A percentile compares a stretch with the other conserved stretches of the same genome.
These are phyloP conservation scores for Blepharisma stoltei DNA, from an alignment of 73 alveolate species.

Conservation along the genomic window DNA sequence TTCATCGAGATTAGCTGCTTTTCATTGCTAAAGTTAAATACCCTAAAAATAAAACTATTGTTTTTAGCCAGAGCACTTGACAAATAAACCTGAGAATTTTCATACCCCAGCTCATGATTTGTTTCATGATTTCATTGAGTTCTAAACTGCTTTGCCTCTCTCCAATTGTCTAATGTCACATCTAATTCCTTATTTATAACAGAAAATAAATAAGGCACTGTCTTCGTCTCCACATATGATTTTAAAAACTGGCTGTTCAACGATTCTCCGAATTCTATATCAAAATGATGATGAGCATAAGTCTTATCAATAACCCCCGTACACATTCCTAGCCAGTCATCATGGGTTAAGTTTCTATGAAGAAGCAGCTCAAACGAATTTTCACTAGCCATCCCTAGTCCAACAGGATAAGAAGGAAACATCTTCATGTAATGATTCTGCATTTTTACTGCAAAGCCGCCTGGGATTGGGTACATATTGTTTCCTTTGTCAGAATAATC, in stretches of 20 bases:
- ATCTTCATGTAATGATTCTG: neutral
- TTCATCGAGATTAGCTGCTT: no score
- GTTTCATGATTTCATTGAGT: no score
- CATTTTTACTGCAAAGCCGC: neutral
- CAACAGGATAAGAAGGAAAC: neutral
- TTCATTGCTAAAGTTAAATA: no score
- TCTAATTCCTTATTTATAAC: neutral
- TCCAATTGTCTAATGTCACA: no score
- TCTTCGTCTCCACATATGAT: neutral
- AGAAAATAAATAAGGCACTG: neutral
- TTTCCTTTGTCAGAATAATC: neutral
- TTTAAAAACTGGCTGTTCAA: neutral
- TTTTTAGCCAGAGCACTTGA: no score
- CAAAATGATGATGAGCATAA: neutral
- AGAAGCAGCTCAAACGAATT: neutral
- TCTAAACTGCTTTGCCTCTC: no score
- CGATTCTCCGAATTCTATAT: neutral
- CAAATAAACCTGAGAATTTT: no score
- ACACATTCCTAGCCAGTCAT: neutral
- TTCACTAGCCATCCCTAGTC: neutral
- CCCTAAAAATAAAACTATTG: no score
- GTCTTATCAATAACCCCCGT: neutral
- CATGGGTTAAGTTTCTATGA: neutral
- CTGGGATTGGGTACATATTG: neutral
- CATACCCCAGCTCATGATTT: no score